Base-by-base conservation (phyloP, 2,329 filamentous ascomycete species). In the Rhexocercosporidium sp. region DNA sequence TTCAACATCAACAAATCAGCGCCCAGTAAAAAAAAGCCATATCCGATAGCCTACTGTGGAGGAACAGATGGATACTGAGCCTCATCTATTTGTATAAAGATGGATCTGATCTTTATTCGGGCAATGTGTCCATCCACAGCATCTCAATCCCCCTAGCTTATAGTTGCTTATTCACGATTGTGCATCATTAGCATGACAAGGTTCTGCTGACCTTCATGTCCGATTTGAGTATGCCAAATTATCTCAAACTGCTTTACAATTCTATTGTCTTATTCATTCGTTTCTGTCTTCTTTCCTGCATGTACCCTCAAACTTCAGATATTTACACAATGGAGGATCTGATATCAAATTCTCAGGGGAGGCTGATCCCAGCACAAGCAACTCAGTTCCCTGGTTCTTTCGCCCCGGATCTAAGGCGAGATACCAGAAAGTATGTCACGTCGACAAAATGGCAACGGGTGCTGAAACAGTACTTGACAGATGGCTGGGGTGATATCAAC, bases 371-470 rank as follows among this genome's bases (percentile, higher is more conserved):
- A n/a, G 2, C 61, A 6, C 44, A 51, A 20, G 62, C 65, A 20
- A 65, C 71, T 14, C 65, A 71, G 16, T 74, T 72, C 31, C 70
- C 69, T 1, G 71, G 68, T 22, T 72, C 70, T 0, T 73, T 73
- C 37, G 69, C 68, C 9, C 54, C 68, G 7, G 64, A 71, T 63
- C 59, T 69, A 12, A 54, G 71, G 25, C 20, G 61, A 27, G 70
- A 72, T 41, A 54, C 56, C 22, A 60, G 65, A 27, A 66, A 53
- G 56, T 53, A 51, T 47, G n/a, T 63, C 1, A 37, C 60, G 59
- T 41, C 31, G 37, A 54, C 37, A 22, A 62, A 27, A 47, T 66
- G 63, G 63, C 29, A 59, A 62, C 22, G 47, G 39, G 59, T 59
- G 1, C 2, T 65, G 22, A 41, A 31, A 16, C 20, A 22, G 3